phyloP scores from a whole-genome alignment of 192 early-diverging fungal genomes.

The Thamnidium elegans region DNA sequence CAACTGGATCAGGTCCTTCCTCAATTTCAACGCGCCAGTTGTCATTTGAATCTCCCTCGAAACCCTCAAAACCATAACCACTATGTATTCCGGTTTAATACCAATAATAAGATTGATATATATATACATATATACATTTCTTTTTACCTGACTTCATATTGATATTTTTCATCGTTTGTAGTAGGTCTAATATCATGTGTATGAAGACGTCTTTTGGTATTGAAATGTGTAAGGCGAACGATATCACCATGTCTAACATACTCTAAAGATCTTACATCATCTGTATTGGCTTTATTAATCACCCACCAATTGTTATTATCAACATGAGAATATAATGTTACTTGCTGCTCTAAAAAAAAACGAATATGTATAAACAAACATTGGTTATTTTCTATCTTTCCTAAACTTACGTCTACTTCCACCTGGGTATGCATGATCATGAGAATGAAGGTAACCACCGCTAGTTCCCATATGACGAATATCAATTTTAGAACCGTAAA shows the following conservation, averaged over 20 bases:
- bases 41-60: slow-evolving; percentile 89
- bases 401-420: slow-evolving; percentile 62
- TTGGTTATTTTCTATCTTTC: neutral
- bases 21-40: slow-evolving; percentile 85
- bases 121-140: neutral
- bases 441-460: slow-evolving; percentile 85
- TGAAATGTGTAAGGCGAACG: slow-evolving; percentile 69
- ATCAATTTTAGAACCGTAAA: slow-evolving; percentile 63
- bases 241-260: slow-evolving; percentile 69
- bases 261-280: slow-evolving; percentile 43
- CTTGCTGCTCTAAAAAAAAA: slow-evolving; percentile 62
- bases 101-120: neutral
- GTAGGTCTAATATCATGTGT: slow-evolving; percentile 69
- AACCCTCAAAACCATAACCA: slow-evolving; percentile 66
- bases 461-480: slow-evolving; percentile 70
- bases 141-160: slow-evolving; percentile 64
- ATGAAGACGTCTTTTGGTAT: slow-evolving; percentile 62
- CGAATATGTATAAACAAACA: neutral
- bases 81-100: slow-evolving; percentile 12
- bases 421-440: slow-evolving; percentile 62
- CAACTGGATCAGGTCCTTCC: slow-evolving; percentile 55
- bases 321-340: slow-evolving; percentile 74
- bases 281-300: slow-evolving; percentile 46
- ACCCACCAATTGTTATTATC: slow-evolving; percentile 89
- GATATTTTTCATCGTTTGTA: slow-evolving; percentile 66